Conservation (phyloP, 306 rosid species). For the Dalbergia cultrata region DNA sequence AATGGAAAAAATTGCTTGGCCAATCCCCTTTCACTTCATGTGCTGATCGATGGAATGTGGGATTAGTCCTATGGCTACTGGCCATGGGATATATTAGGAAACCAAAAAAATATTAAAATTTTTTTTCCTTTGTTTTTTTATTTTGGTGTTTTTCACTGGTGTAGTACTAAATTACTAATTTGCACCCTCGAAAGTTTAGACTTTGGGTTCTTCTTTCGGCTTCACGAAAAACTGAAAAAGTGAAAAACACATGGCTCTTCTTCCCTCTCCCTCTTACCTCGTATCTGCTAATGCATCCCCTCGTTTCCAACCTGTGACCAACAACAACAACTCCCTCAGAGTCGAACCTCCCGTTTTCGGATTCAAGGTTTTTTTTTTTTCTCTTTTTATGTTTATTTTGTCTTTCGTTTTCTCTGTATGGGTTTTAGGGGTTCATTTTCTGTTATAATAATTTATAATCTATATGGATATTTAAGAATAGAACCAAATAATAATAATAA, state of each 20-base stretch:
- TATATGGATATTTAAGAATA: not conserved
- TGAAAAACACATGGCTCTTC: slow-evolving; percentile 57
- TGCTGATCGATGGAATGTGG: too few species aligned
- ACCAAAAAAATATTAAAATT: too few species aligned
- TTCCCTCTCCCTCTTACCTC: slow-evolving; percentile 55
- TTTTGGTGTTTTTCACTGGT: too few species aligned
- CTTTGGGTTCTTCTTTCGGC: slow-evolving; percentile 11
- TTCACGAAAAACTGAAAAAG: too few species aligned
- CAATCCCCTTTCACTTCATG: too few species aligned
- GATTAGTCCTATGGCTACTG: too few species aligned
- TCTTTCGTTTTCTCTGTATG: not conserved
- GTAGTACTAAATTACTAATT: too few species aligned
- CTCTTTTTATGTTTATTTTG: not conserved
- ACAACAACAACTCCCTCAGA: slow-evolving; percentile 44
- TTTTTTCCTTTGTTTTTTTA: too few species aligned
- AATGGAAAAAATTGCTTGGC: too few species aligned
- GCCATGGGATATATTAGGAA: too few species aligned
- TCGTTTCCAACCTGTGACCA: slow-evolving; percentile 52
- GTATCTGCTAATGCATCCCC: slow-evolving; percentile 55
- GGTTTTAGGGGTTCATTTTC: not conserved
- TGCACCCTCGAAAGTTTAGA: too few species aligned
- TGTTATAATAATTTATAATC: not conserved
- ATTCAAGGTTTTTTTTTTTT: slow-evolving; percentile 57
- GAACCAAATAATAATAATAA: not conserved
- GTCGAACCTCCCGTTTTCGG: slow-evolving; percentile 46